Base-by-base conservation (phyloP, 805 yeast genomes). In the Candida glaebosa region DNA sequence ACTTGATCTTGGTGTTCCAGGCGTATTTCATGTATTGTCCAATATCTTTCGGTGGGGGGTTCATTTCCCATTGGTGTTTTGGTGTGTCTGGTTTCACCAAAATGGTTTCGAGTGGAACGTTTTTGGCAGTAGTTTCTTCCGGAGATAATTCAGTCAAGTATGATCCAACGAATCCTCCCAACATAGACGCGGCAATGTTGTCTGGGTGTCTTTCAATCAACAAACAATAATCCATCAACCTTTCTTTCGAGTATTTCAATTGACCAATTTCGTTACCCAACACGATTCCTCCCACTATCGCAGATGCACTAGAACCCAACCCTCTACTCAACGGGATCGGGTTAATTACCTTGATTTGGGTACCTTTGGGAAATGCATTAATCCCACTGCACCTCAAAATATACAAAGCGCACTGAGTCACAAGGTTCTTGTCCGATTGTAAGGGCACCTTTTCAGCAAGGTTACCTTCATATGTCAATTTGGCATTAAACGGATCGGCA, bases 131-230 rank as follows among this genome's bases (percentile, higher is more conserved):
- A 49, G 76, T 73, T 50, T 90, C 97, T 31, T 78, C 75, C 3
- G 82, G 80, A 25, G 81, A 71, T 44, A 93, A 68, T 47, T 87
- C 95, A 54, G 95, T 79, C 57, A 93, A 75, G 63, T 85, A 93
- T 3, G 96, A 88, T 34, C 99, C 99, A 32, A 90, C 96, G 62
- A 93, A 93, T 1, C 99, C 97, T 45, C 99, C 99, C 82, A 90
- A 84, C 96, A 93, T 88, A 28, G 99, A 96, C 24, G 99, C 99
- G 9, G 96, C 88, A 56, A 93, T 90, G 63, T 93, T 93, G 66
- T 93, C 99, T 26, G 99, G 99, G 57, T 93, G 99, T 61, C 98
- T 82, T 70, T 93, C 99, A 51, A 93, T 90, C 93, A 93, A 87
- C 53, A 93, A 75, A 63, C 96, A 88, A 71, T 86, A 93, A 63